Conservation (phyloP, 371 early-diverging fungal species). For the Thermomucor indicae-seudaticae region DNA sequence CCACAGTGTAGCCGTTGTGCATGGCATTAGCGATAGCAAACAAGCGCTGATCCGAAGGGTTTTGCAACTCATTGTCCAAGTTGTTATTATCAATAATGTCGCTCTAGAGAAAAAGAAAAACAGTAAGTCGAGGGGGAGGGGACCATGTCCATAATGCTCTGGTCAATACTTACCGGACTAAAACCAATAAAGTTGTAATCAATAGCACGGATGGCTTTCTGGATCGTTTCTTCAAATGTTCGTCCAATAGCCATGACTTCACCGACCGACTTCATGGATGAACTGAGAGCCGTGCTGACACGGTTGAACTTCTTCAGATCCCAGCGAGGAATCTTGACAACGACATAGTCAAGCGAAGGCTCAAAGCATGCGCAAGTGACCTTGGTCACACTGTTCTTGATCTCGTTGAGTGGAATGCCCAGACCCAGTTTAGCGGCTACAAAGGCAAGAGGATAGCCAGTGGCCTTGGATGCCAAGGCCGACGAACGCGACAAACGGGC, state of each 20-base stretch:
- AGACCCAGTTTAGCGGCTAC: conserved; percentile 96
- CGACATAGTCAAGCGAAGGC: conserved; percentile 90
- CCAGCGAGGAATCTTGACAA: conserved; percentile 97
- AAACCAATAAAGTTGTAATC: conserved; percentile 86
- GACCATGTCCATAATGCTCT: background rate
- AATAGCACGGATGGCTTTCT: conserved; percentile 94
- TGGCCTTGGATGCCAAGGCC: conserved; percentile 95
- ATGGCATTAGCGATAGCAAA: conserved; percentile 92
- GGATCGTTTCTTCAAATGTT: conserved; percentile 94
- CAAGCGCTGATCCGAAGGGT: conserved; percentile 87
- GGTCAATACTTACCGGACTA: conserved; percentile 42
- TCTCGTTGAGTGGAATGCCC: conserved; percentile 85
- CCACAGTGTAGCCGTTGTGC: conserved; percentile 80
- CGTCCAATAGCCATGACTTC: conserved; percentile 97
- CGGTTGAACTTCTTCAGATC: conserved; percentile 93
- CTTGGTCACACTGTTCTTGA: conserved; percentile 89
- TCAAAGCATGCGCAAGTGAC: conserved; percentile 95
- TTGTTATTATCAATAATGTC: conserved; percentile 50
- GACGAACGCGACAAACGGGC: conserved; percentile 91
- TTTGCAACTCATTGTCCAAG: conserved; percentile 74
- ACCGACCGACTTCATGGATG: conserved; percentile 94
- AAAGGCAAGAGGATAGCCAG: conserved; percentile 95
- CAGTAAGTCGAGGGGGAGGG: conserved; percentile 2
- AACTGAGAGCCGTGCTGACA: conserved; percentile 82
- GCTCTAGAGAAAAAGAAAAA: conserved; percentile 36